A percentile compares a stretch with the other conserved stretches of the same genome.
phyloP scores from a whole-genome alignment of 2,329 filamentous ascomycete species.

The Colletotrichum coccodes region DNA sequence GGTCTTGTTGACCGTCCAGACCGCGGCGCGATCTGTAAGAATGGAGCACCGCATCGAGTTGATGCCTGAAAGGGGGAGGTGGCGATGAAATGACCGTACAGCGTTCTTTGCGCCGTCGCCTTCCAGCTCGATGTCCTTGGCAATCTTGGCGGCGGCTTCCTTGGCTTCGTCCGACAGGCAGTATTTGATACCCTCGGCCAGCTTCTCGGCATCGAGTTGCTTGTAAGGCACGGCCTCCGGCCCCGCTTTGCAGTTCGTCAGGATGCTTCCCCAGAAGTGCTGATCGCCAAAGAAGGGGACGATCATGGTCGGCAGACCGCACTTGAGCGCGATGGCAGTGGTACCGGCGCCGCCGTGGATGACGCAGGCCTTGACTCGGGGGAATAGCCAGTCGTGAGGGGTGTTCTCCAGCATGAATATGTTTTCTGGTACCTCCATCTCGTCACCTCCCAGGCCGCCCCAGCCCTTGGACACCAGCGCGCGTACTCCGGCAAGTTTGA shows the following conservation, averaged over 20 bases:
- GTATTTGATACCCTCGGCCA: slow-evolving; percentile 77
- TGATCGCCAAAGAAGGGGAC: slow-evolving; percentile 86
- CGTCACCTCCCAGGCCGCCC: slow-evolving; percentile 73
- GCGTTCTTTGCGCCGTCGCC: slow-evolving; percentile 78
- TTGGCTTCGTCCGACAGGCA: slow-evolving; percentile 71
- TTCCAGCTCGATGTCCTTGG: slow-evolving; percentile 67
- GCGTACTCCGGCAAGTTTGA: slow-evolving; percentile 72
- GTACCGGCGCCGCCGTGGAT: slow-evolving; percentile 85
- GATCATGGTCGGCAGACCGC: slow-evolving; percentile 77
- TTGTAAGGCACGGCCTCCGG: slow-evolving; percentile 77
- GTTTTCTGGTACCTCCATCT: slow-evolving; percentile 64
- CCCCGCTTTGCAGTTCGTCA: slow-evolving; percentile 71
- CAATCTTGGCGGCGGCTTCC: slow-evolving; percentile 67
- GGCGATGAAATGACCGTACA: slow-evolving; percentile 72
- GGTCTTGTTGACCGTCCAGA: slow-evolving; percentile 73
- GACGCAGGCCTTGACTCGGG: slow-evolving; percentile 71
- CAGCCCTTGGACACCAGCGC: slow-evolving; percentile 81
- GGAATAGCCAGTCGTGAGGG: slow-evolving; percentile 83
- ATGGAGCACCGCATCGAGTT: slow-evolving; percentile 73
- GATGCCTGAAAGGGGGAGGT: slow-evolving; percentile 62
- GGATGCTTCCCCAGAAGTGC: slow-evolving; percentile 80
- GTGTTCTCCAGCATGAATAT: slow-evolving; percentile 79
- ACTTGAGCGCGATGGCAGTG: slow-evolving; percentile 78
- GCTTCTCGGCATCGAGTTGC: slow-evolving; percentile 67
- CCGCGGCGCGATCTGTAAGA: slow-evolving; percentile 69